Conservation (phyloP, 1,284 basidiomycete genomes). For the Malassezia obtusa region DNA sequence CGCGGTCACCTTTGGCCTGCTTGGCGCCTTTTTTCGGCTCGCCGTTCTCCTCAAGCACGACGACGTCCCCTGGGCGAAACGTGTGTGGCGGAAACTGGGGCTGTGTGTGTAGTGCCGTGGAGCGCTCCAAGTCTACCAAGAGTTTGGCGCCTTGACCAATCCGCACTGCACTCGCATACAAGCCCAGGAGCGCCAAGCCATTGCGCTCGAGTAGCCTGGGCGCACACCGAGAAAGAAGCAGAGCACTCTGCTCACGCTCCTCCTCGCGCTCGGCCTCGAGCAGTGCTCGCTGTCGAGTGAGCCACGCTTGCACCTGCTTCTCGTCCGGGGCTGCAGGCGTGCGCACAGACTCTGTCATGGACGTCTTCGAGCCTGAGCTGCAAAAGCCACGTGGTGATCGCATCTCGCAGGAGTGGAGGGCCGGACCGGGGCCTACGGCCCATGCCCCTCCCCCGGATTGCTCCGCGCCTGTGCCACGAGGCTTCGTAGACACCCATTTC, state of each 20-base stretch:
- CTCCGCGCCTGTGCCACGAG: conserved; percentile 4
- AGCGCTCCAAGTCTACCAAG: conserved; percentile 76
- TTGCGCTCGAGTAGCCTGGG: conserved; percentile 76
- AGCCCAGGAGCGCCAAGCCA: conserved; percentile 66
- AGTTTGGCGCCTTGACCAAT: conserved; percentile 83
- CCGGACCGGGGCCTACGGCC: not conserved
- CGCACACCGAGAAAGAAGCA: conserved; percentile 71
- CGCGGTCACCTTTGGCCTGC: conserved; percentile 1
- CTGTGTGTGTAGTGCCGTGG: conserved; percentile 65
- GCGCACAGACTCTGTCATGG: conserved; percentile 16
- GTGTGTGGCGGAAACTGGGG: conserved; percentile 71
- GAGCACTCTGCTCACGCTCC: conserved; percentile 69
- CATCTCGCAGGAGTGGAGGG: not conserved
- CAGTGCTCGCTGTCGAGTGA: conserved; percentile 62
- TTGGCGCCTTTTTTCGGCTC: conserved; percentile 1
- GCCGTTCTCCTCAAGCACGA: conserved; percentile 64
- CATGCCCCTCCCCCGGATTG: conserved; percentile 15
- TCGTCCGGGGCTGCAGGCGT: conserved; percentile 21
- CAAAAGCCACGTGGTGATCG: conserved; percentile 11
- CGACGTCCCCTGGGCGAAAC: conserved; percentile 73
- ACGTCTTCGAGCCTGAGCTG: not conserved
- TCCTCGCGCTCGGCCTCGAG: conserved; percentile 65
- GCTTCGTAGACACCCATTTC: not conserved
- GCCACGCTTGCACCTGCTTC: conserved; percentile 54
- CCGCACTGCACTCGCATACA: conserved; percentile 62